A percentile compares a stretch with the other conserved stretches of the same genome.
phyloP scores from a whole-genome alignment of 257 asterid species.

The Solanum arcanum region DNA sequence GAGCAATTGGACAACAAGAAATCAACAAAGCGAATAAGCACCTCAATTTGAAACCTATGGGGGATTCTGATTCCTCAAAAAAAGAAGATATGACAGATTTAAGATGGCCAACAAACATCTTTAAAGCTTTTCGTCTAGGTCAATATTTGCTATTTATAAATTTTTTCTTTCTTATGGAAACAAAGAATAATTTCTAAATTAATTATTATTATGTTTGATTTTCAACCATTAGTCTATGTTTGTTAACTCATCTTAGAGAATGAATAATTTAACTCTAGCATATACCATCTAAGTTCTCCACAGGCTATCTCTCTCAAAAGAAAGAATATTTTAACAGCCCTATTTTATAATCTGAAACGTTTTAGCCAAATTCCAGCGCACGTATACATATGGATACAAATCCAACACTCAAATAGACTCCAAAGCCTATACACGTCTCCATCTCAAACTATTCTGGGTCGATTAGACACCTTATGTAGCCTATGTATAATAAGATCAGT shows the following conservation, averaged over 20 bases:
- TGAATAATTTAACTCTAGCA: background rate
- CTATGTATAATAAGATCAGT: background rate
- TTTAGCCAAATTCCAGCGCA: background rate
- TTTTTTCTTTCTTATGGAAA: background rate
- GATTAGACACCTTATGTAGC: background rate
- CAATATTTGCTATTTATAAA: background rate
- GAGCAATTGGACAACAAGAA: background rate
- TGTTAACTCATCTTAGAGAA: background rate
- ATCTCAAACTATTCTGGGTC: background rate
- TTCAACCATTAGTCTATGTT: background rate
- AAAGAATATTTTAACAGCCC: background rate
- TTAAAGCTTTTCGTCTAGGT: background rate
- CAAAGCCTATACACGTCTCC: background rate
- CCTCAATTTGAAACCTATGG: background rate
- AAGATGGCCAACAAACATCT: background rate
- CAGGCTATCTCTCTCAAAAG: background rate
- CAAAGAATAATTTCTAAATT: background rate
- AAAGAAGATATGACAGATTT: background rate
- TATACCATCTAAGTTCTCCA: background rate
- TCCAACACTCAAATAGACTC: background rate
- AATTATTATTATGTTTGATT: background rate
- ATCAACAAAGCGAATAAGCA: background rate
- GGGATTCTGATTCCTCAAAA: background rate
- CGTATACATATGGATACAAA: background rate
- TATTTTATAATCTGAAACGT: background rate